Conservation (phyloP, 805 yeast species). For the Pichia gijzeniarum region DNA sequence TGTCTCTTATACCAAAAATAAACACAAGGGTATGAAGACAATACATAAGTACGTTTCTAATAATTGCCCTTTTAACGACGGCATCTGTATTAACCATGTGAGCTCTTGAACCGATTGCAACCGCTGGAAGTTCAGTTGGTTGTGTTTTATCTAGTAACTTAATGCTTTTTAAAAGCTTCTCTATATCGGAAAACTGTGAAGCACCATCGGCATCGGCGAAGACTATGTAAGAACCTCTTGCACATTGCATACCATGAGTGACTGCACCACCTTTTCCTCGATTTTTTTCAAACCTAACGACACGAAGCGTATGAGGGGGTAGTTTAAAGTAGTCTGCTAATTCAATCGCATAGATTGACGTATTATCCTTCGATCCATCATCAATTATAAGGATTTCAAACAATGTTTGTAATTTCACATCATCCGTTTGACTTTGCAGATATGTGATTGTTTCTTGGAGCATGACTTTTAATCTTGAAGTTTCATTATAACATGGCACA, state of each 20-base stretch:
- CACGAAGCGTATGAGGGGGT: conserved; percentile 57
- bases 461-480: conserved; percentile 62
- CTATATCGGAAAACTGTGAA: conserved; percentile 66
- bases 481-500: conserved; percentile 92
- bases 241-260: conserved; percentile 77
- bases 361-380: conserved; percentile 85
- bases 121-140: conserved; percentile 37
- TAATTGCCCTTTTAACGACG: conserved; percentile 85
- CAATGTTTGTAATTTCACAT: conserved; percentile 17
- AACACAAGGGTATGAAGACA: conserved; percentile 82
- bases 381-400: conserved; percentile 86
- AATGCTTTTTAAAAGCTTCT: conserved; percentile 42
- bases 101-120: conserved; percentile 90
- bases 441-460: conserved; percentile 59
- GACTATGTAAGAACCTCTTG: conserved; percentile 65
- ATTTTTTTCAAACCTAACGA: conserved; percentile 62
- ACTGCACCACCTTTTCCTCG: conserved; percentile 98
- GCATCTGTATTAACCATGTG: conserved; percentile 96
- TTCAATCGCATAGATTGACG: conserved; percentile 64
- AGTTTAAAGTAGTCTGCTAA: conserved; percentile 46
- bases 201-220: conserved; percentile 99
- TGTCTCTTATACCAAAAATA: conserved; percentile 79
- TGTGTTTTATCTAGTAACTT: conserved; percentile 19
- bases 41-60: conserved; percentile 89
- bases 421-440: conserved; percentile 29